Conservation (phyloP, 2,329 filamentous ascomycete genomes). For the Aspergillus tanneri region DNA sequence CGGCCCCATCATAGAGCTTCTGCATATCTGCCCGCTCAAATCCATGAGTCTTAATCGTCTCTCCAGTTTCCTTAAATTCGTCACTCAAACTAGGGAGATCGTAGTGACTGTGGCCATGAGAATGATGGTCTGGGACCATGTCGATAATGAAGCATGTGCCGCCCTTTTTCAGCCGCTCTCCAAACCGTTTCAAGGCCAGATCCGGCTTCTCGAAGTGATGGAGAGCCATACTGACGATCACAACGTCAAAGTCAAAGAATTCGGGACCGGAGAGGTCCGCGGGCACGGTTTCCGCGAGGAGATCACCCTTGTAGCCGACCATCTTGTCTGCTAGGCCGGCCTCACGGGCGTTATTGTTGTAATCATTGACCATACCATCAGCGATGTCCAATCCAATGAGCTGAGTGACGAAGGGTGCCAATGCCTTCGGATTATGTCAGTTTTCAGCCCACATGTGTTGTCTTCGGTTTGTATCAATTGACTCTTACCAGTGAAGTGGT, state of each 20-base stretch:
- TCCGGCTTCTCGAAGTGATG: conserved; percentile 68
- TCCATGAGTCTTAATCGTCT: conserved; percentile 64
- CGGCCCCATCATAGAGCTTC: conserved; percentile 63
- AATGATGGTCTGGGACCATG: conserved; percentile 57
- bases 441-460: no score
- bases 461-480: no score
- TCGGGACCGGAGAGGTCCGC: conserved; percentile 58
- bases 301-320: conserved; percentile 58
- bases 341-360: conserved; percentile 60
- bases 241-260: conserved; percentile 69
- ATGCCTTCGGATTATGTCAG: conserved; percentile 39
- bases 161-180: conserved; percentile 61
- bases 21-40: conserved; percentile 62
- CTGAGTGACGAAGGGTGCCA: conserved; percentile 62
- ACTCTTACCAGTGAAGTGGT: conserved; percentile 62
- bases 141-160: conserved; percentile 69
- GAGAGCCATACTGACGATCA: conserved; percentile 61
- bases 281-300: conserved; percentile 54
- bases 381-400: conserved; percentile 70
- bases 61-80: conserved; percentile 36
- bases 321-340: conserved; percentile 55
- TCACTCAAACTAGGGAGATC: conserved; percentile 15
- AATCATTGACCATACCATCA: conserved; percentile 66
- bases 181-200: conserved; percentile 59
- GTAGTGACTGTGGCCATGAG: conserved; percentile 27